A percentile compares a stretch with the other conserved stretches of the same genome.
Evolutionary conservation across 148 eudicot species (phyloP).

Genomic region (Rhododendron mucronatum): DNA sequence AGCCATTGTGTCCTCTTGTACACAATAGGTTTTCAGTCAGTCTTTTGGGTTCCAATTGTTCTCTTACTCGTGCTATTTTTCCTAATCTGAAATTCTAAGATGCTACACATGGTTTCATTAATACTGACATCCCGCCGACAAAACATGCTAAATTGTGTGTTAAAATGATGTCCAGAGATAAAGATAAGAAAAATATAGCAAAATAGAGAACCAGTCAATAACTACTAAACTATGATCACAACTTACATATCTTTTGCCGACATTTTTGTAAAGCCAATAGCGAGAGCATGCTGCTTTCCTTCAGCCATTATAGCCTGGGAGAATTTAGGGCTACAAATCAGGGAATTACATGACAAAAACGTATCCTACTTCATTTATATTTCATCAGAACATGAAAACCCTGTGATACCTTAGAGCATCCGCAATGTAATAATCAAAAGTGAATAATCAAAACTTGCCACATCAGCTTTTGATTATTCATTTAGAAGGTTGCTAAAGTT

Average conservation of each 20-base stretch:
- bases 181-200: not conserved
- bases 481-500: too few species aligned
- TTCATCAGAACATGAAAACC: not conserved
- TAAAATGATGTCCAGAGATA: not conserved
- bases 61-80: not conserved
- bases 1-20: not conserved
- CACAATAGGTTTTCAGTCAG: not conserved
- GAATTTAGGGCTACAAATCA: constrained; percentile 13
- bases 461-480: too few species aligned
- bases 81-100: not conserved
- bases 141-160: not conserved
- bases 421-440: too few species aligned
- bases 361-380: not conserved
- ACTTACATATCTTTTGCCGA: constrained; percentile 97
- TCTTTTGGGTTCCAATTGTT: not conserved
- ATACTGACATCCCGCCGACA: not conserved
- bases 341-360: not conserved
- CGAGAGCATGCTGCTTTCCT: constrained; percentile 99
- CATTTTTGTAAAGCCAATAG: constrained; percentile 97
- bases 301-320: constrained; percentile 98
- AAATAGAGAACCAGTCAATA: not conserved
- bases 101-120: not conserved
- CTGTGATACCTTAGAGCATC: not conserved
- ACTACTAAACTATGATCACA: not conserved
- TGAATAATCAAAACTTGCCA: too few species aligned